phyloP scores from a whole-genome alignment of 2,329 filamentous ascomycete genomes.

The Metarhizium album region DNA sequence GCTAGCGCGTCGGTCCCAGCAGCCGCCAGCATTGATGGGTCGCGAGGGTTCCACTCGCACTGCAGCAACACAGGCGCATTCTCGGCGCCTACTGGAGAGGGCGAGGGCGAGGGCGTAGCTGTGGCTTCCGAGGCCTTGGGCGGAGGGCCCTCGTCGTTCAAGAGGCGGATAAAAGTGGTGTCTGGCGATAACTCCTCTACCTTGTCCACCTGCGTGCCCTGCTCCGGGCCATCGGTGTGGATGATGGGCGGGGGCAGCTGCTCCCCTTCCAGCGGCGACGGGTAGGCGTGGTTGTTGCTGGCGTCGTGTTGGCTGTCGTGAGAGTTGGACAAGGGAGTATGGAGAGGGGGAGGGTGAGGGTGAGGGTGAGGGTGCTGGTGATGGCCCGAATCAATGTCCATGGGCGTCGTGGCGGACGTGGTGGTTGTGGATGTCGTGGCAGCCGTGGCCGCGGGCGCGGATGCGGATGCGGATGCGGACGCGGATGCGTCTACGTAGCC shows the following conservation, averaged over 20 bases:
- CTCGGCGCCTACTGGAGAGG: slow-evolving; percentile 30
- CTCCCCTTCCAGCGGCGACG: slow-evolving; percentile 51
- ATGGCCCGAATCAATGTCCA: slow-evolving; percentile 42
- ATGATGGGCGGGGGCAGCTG: slow-evolving; percentile 40
- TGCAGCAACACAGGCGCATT: slow-evolving; percentile 52
- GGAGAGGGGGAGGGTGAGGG: too few relatives aligned
- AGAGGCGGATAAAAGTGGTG: slow-evolving; percentile 51
- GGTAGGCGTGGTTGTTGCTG: slow-evolving; percentile 47
- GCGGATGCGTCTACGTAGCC: slow-evolving; percentile 46
- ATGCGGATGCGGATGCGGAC: slow-evolving; percentile 10
- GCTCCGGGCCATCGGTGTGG: slow-evolving; percentile 50
- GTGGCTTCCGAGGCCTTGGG: slow-evolving; percentile 20
- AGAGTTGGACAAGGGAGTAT: too few relatives aligned
- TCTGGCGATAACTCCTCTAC: slow-evolving; percentile 47
- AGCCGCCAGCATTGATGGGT: slow-evolving; percentile 55
- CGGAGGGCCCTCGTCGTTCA: slow-evolving; percentile 24
- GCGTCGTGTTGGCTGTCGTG: slow-evolving; percentile 22
- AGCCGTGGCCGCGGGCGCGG: slow-evolving; percentile 18
- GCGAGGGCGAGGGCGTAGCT: slow-evolving; percentile 24
- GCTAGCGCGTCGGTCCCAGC: slow-evolving; percentile 61
- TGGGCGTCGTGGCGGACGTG: slow-evolving; percentile 33
- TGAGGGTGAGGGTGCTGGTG: slow-evolving; percentile 20
- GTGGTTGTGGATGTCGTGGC: slow-evolving; percentile 20
- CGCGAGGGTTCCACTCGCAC: slow-evolving; percentile 57
- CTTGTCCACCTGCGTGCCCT: slow-evolving; percentile 54